Evolutionary conservation across 352 stramenopile species (phyloP), one percentile per base, ranked within the genome.

Genomic region (Pythium apleroticum): DNA sequence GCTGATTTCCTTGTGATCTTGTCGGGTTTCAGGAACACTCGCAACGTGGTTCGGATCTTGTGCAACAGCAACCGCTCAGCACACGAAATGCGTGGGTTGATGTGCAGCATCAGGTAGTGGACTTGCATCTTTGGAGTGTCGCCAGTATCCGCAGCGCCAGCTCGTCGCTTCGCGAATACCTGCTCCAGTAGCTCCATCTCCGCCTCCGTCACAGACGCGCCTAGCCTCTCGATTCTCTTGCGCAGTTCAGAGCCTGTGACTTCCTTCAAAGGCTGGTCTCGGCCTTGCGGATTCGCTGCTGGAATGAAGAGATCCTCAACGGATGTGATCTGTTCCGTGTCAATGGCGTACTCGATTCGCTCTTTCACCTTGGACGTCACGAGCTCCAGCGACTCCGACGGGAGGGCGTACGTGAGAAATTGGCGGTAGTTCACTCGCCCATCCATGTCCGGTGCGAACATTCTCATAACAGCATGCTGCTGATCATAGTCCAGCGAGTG

Each of bases 401-500:
- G 83, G 1, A 76, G 19, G 4, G 73, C 70, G 27, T 90, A 91
- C 10, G 71, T 69, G 9, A 91, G 61, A 28, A 95, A 95, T 28
- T 90, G 75, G 1, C 65, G 68, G 54, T 92, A 95, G 52, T 92
- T 89, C 11, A 95, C 68, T 35, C 77, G 69, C 6, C 84, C 83
- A 63, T 93, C 81, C 61, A 79, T 74, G 17, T 82, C 65, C 9
- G 73, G 75, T 8, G 74, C 80, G 57, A 91, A 92, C 37, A 86
- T 72, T 17, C 71, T 63, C 65, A 90, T 69, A 30, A 92, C 63
- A 10, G 78, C 71, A 30, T 93, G 80, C 28, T 91, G 83, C 49
- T 93, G 79, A 25, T 89, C 81, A 28, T 90, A 86, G 50, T 90
- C 75, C 14, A 93, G 76, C 15, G 70, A 74, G 52, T 91, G 71